Evolutionary conservation across 139 green algal species (phyloP), one percentile per base, ranked within the genome.

Genomic region (Diplosphaera chodatii): DNA sequence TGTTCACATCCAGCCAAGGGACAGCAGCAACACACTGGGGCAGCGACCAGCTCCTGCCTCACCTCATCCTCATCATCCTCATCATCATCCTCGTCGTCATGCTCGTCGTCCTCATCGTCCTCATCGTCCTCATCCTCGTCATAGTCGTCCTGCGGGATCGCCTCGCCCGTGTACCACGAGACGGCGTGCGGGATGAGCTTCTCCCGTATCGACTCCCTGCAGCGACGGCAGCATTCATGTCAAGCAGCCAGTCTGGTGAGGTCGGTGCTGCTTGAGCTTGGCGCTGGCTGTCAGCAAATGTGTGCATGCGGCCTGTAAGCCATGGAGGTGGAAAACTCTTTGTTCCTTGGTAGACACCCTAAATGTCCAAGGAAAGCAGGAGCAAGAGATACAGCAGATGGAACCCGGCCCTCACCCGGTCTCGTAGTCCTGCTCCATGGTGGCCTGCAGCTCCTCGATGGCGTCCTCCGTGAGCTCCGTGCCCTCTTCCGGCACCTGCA

Each of bases 141-240:
- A 4, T 81, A 73, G 4, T 79, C 78, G 28, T 91, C 86, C 27
- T 93, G 87, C 40, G 87, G 76, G 28, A 90, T 68, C 3, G 90
- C 92, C 79, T 98, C 91, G 13, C 93, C 93, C 21, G 93, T 97
- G 84, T 92, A 98, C 89, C 89, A 97, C 27, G 67, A 73, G n/a
- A 94, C 85, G 0, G 92, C 91, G 67, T 92, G 72, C 2, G 89
- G 86, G 30, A 97, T 88, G 31, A 98, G 85, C 79, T 96, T 93
- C 72, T 92, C 85, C 22, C 74, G 79, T 55, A 97, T 89, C 40
- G 32, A 29, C 30, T 74, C 74, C 68, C 74, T 78, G 67, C 22
- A 66, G 48, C 37, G 10, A 10, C 6, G 10, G 37, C 10, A 48
- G 37, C 37, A 48, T 48, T 48, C 8, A 48, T 20, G 10, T 48